Evolutionary conservation across 1,284 basidiomycete genomes (phyloP), one percentile per base, ranked within the genome.

Genomic region (Stygiomarasmius scandens): DNA sequence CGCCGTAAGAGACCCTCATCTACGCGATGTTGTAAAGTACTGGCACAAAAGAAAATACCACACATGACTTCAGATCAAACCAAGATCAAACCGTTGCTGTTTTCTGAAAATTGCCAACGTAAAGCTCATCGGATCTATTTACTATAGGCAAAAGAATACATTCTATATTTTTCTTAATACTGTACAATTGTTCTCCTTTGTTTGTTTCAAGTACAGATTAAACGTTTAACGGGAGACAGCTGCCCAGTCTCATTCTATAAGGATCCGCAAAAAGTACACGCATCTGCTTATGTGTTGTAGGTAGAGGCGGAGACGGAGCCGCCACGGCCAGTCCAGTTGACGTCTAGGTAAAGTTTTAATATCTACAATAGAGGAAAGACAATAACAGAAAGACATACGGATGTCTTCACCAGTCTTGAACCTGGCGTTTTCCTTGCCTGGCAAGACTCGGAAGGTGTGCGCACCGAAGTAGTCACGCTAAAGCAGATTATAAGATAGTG

Each of bases 261-360:
- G 16, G n/a, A 41, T 32, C 20, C 41, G n/a, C 38, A 29, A 45
- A 22, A 38, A 20, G 23, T 32, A 43, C 43, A 46, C 12, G 43
- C 3, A 36, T 16, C 10, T 4, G 47, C 61, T 86, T 87, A 98
- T 68, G 93, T 93, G 73, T 84, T 85, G 85, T 99, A 99, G 59
- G 90, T 90, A 61, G 88, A 91, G 45, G 96, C 92, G 56, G 96
- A 95, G 64, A 98, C 93, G 66, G 89, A 93, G 62, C 95, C 95
- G 60, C 95, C 95, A 67, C 93, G 92, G 58, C 94, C 94, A 64
- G 93, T 95, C 93, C 93, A 94, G 81, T 94, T 92, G 76, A 92
- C 83, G 74, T 92, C 90, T 92, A 58, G 50, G 20, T 6, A 32
- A 38, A 34, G 46, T 32, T 32, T 32, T 5, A 32, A 41, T 60